Evolutionary conservation across 768 basidiomycete species (phyloP), one percentile per base, ranked within the genome.

Genomic region (Suillus plorans): DNA sequence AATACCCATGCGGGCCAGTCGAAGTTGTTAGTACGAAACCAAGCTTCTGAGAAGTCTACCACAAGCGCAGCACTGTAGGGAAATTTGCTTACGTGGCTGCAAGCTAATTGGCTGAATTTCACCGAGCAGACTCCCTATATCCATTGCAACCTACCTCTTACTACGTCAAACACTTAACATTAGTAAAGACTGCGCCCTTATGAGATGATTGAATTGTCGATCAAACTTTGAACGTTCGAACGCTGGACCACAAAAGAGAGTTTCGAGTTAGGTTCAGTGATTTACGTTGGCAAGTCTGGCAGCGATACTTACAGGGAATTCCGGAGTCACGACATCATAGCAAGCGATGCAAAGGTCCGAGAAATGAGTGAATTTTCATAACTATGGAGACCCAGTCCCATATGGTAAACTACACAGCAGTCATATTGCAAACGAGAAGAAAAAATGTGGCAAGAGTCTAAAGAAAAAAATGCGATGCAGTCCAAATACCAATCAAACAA

Each of bases 351-450:
- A 18, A 58, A 58, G 25, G 25, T 41, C 18, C 58, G 25, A 41
- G 22, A 42, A 59, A 42, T 34, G 52, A 10, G 50, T 52, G 10
- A 20, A 34, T 34, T 31, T 31, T 31, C 5, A 34, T 12, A 55
- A 49, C 52, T 20, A 50, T 12, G 59, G 39, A 62, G 62, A 25
- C 34, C 47, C 65, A 42, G 62, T 50, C 65, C 62, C 31, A 45
- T 60, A 18, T 16, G 50, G 63, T 58, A 58, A 45, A 66, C 62
- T 59, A 66, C 58, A 58, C 25, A 50, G 3, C 28, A 59, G 8
- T 12, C 47, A 58, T 58, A 63, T 20, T 52, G 42, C 13, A 53
- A 36, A 44, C 36, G 42, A 66, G 14, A 31, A 37, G 41, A 39
- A 58, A 41, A 44, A 49, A 41, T 62, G 60, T 41, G 62, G 6